Conservation (phyloP, 164 flowering plant genomes). For the Nymphaea thermarum region DNA sequence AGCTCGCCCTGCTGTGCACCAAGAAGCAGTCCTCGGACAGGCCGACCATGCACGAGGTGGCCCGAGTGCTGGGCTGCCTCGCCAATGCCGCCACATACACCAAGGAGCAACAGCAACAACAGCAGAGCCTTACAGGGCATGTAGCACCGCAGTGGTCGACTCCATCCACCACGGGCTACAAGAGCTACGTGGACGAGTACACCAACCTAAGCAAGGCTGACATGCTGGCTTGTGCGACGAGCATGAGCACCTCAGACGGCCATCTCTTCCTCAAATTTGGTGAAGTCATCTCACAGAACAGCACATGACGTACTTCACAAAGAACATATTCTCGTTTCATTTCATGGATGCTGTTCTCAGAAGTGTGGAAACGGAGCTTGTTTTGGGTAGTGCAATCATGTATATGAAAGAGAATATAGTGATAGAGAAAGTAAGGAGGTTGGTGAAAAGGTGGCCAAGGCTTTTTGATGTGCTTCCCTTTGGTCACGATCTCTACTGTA, state of each 20-base stretch:
- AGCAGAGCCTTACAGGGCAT: background rate
- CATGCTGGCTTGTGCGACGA: conserved; percentile 48
- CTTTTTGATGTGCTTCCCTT: too few relatives aligned
- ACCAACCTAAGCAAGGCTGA: conserved; percentile 62
- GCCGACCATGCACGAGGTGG: conserved; percentile 95
- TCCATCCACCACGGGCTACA: conserved; percentile 16
- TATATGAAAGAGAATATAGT: too few relatives aligned
- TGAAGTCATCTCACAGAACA: conserved; percentile 88
- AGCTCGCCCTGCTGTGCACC: conserved; percentile 86
- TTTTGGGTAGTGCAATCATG: too few relatives aligned
- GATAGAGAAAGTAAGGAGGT: too few relatives aligned
- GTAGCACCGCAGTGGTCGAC: background rate
- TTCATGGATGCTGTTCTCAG: too few relatives aligned
- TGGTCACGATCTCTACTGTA: too few relatives aligned
- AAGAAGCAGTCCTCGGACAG: conserved; percentile 75
- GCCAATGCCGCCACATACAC: conserved; percentile 9
- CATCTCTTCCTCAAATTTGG: conserved; percentile 90
- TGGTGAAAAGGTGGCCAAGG: too few relatives aligned
- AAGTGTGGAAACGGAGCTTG: too few relatives aligned
- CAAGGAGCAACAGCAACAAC: conserved; percentile 5
- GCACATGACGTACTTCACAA: conserved; percentile 7
- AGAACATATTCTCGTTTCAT: too few relatives aligned
- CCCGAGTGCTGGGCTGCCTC: conserved; percentile 62
- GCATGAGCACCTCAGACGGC: conserved; percentile 81
- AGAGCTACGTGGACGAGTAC: conserved; percentile 53